These are phyloP conservation scores for Aureobasidium sp. DNA, from an alignment of 2,329 filamentous ascomycete species.

Conservation along the genomic window DNA sequence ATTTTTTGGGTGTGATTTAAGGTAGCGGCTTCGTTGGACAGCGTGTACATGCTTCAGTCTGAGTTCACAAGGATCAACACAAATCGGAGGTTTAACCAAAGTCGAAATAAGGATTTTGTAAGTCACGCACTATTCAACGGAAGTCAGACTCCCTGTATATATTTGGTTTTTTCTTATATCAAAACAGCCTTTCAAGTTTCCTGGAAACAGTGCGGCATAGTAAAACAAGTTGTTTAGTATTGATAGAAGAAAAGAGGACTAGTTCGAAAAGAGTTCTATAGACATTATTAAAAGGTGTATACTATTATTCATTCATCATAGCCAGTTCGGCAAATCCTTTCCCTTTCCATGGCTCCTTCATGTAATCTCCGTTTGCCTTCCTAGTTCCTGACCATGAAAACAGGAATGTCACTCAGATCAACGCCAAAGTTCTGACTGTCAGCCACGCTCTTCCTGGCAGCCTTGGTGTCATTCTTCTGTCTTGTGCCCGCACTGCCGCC, in stretches of 20 bases:
- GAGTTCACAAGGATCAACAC: no score
- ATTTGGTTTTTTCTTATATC: no score
- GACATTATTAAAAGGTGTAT: background rate
- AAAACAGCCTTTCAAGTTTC: no score
- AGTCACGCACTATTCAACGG: no score
- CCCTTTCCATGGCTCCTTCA: background rate
- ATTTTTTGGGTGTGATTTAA: no score
- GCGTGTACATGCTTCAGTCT: no score
- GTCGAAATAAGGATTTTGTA: no score
- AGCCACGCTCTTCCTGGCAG: conserved; percentile 26
- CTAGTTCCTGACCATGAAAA: conserved; percentile 24
- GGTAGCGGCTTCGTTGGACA: no score
- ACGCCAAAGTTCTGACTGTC: conserved; percentile 27
- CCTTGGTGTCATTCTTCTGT: conserved; percentile 16
- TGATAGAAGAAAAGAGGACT: background rate
- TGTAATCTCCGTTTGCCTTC: background rate
- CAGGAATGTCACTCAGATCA: conserved; percentile 32
- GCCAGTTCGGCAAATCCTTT: background rate
- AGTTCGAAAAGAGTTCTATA: background rate
- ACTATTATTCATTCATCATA: background rate
- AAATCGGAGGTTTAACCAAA: no score
- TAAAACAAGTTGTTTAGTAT: no score
- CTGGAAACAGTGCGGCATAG: no score
- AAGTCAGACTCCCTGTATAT: no score
- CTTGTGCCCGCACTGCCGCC: conserved; percentile 30